phyloP scores from a whole-genome alignment of 2,329 filamentous ascomycete species.

The Fusarium keratoplasticum region DNA sequence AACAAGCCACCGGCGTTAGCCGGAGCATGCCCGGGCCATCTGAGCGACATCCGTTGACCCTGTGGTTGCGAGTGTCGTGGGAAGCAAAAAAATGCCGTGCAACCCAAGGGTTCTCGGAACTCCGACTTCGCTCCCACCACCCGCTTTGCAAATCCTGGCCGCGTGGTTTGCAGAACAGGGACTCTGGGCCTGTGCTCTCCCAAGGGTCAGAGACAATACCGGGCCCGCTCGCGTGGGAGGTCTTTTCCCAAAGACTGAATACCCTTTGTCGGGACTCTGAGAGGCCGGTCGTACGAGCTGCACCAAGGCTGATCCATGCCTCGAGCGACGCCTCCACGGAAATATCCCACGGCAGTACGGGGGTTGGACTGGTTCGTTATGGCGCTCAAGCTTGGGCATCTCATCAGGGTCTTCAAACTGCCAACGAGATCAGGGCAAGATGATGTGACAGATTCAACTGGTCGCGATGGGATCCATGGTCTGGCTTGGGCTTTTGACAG shows the following conservation, averaged over 20 bases:
- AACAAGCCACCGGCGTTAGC: constrained; percentile 29
- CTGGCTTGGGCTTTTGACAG: background rate
- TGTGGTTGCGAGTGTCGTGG: constrained; percentile 6
- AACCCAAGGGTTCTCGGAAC: constrained; percentile 26
- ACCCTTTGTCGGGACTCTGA: constrained; percentile 15
- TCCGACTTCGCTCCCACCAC: constrained; percentile 40
- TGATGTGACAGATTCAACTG: constrained; percentile 14
- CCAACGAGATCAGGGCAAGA: constrained; percentile 15
- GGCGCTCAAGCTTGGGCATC: background rate
- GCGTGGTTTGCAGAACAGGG: constrained; percentile 20
- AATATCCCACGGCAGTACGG: constrained; percentile 1
- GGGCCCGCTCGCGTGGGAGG: constrained; percentile 15
- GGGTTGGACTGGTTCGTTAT: constrained; percentile 17
- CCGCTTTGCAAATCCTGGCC: constrained; percentile 21
- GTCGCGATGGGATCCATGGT: constrained; percentile 10
- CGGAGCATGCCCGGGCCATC: constrained; percentile 29
- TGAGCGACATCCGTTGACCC: constrained; percentile 26
- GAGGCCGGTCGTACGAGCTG: constrained; percentile 33
- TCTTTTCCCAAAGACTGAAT: background rate
- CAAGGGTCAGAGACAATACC: background rate
- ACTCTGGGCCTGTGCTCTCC: background rate
- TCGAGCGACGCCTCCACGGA: background rate
- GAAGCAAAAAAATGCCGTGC: constrained; percentile 28
- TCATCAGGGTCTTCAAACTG: background rate
- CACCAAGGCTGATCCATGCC: background rate